Base-by-base conservation (phyloP, 805 yeast species). In the Ogataea corticis region DNA sequence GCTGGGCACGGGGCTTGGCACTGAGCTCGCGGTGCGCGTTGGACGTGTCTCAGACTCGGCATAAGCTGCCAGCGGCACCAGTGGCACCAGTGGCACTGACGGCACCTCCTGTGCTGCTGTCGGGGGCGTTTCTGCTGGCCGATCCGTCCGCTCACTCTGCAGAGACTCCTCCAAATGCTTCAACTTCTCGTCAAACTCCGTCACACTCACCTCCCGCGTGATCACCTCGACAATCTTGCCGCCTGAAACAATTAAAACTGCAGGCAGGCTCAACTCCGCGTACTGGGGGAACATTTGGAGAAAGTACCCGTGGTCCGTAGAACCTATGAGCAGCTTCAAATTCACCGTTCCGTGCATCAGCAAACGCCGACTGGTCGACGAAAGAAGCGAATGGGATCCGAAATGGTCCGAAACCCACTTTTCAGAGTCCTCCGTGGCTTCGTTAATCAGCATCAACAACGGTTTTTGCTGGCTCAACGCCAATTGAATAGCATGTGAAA, bases 211-310 rank as follows among this genome's bases (percentile, higher is more conserved):
- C 2, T 63, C 69, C 5, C 65, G 71, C 7, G 65, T 62, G 10
- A 80, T 63, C 2, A 70, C 54, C 37, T 73, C 80, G 28, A 76
- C 49, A 4, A 81, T 67, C 32, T 66, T 59, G 6, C 84, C 80
- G 10, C 68, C 64, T 28, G 61, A 65, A n/a, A 86, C 69, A 12
- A 83, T 65, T 55, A 78, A 74, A 18, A 84, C 65, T 50, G 86
- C 73, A 1, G 91, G 91, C 3, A 73, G 69, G 0, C 55, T 56
- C 7, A 73, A 66, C 14, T 70, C 64, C 2, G 37, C 41, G 36
- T 55, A 57, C 11, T 53, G 54, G 1, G 80, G 80, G 50, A 81
- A 82, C n/a, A 83, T 66, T 49, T 80, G 82, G 29, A 71, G 66
- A 55, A 85, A 82, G 51, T 68, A 67, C 1, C 49, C 55, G 48